These are phyloP conservation scores for Collybiopsis confluens DNA, from an alignment of 768 basidiomycete species.

Conservation along the genomic window DNA sequence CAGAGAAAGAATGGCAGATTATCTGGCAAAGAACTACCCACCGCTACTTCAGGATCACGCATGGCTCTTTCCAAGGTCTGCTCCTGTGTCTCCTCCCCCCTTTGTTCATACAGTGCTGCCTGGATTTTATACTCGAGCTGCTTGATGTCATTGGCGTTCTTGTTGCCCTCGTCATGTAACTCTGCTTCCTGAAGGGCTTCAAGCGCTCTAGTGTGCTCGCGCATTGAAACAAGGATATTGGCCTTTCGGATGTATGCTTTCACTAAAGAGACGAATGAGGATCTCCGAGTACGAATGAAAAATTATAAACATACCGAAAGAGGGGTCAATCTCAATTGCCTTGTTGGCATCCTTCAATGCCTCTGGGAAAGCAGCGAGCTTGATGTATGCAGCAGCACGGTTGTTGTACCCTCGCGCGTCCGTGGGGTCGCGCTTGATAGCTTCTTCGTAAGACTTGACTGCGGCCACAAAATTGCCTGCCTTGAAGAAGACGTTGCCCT, in stretches of 20 bases:
- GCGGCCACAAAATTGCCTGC: slow-evolving; percentile 86
- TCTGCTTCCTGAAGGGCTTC: slow-evolving; percentile 76
- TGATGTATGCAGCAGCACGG: slow-evolving; percentile 96
- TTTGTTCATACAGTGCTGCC: slow-evolving; percentile 72
- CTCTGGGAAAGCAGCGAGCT: slow-evolving; percentile 89
- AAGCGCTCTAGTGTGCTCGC: slow-evolving; percentile 84
- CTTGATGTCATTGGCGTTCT: slow-evolving; percentile 81
- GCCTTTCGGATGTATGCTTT: slow-evolving; percentile 96
- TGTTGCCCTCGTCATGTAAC: slow-evolving; percentile 73
- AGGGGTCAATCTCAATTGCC: slow-evolving; percentile 87
- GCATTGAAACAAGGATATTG: slow-evolving; percentile 82
- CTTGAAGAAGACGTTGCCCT: slow-evolving; percentile 92
- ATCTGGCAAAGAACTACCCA: slow-evolving; percentile 33
- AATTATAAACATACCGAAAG: slow-evolving; percentile 53
- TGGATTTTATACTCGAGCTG: slow-evolving; percentile 78
- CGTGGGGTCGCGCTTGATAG: slow-evolving; percentile 90
- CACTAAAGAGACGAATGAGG: slow-evolving; percentile 39
- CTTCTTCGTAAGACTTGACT: slow-evolving; percentile 90
- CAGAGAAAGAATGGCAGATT: background rate
- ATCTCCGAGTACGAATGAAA: slow-evolving; percentile 7
- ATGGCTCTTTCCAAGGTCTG: slow-evolving; percentile 91
- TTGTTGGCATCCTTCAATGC: slow-evolving; percentile 94
- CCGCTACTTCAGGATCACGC: slow-evolving; percentile 95
- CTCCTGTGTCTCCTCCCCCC: slow-evolving; percentile 85
- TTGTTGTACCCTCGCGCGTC: slow-evolving; percentile 97